Percentiles rank a stretch among this genome's conserved stretches.
phyloP scores from a whole-genome alignment of 2,329 filamentous ascomycete genomes.

The Aureobasidium sp. region DNA sequence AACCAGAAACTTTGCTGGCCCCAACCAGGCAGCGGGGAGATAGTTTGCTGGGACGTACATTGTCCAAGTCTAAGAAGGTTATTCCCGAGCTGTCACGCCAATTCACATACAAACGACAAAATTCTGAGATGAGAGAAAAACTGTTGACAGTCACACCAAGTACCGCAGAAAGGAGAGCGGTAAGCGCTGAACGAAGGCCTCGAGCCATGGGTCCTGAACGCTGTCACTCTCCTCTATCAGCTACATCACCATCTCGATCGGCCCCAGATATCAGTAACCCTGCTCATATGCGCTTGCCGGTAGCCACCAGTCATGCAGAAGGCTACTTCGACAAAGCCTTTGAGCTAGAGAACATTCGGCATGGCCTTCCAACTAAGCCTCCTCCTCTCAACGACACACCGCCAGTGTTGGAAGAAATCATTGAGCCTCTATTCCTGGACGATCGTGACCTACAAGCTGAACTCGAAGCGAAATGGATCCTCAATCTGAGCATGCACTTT shows the following conservation, averaged over 20 bases:
- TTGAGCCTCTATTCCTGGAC: conserved; percentile 36
- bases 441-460: conserved; percentile 67
- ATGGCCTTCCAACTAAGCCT: not conserved
- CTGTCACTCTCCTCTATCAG: conserved; percentile 34
- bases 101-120: conserved; percentile 74
- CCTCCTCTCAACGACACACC: not conserved
- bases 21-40: not conserved
- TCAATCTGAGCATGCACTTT: conserved; percentile 98
- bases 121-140: conserved; percentile 70
- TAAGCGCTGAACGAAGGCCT: conserved; percentile 53
- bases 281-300: not conserved
- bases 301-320: not conserved
- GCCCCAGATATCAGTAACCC: conserved; percentile 29
- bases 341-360: not conserved
- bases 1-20: conserved; percentile 24
- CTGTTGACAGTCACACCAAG: conserved; percentile 60
- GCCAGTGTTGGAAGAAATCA: not conserved
- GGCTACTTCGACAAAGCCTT: not conserved
- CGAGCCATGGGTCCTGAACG: conserved; percentile 36
- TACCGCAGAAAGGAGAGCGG: conserved; percentile 61
- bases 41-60: conserved; percentile 11
- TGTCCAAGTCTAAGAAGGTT: conserved; percentile 47
- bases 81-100: conserved; percentile 70
- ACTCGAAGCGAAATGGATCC: conserved; percentile 82
- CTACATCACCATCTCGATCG: conserved; percentile 33